These are phyloP conservation scores for Rhodotorula paludigena DNA, from an alignment of 768 basidiomycete species.

Conservation along the genomic window DNA sequence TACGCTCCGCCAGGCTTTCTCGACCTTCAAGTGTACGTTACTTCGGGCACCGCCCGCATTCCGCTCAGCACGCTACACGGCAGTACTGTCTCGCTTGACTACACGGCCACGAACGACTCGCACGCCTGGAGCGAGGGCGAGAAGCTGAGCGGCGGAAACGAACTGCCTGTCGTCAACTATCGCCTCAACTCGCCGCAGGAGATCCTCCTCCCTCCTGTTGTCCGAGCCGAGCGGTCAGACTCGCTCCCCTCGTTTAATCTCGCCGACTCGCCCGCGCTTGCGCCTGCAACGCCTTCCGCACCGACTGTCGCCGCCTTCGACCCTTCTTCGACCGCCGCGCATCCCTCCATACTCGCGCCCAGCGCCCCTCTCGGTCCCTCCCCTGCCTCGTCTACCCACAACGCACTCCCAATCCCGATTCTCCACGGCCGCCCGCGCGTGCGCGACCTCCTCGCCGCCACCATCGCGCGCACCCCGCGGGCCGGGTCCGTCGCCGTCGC, in stretches of 20 bases:
- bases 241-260: no score
- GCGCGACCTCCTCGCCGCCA: slow-evolving; percentile 6
- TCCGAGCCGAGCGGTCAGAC: not conserved
- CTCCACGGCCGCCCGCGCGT: slow-evolving; percentile 8
- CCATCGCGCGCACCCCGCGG: not conserved
- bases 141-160: not conserved
- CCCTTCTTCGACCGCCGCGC: no score
- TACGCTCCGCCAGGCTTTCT: slow-evolving; percentile 25
- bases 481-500: slow-evolving; percentile 13
- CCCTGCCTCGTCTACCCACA: not conserved
- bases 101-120: no score
- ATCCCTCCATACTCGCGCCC: not conserved
- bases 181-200: not conserved
- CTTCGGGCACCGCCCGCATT: no score
- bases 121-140: no score
- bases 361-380: not conserved
- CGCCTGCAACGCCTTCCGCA: no score
- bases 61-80: no score
- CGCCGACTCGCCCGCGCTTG: no score
- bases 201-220: not conserved
- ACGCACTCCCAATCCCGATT: not conserved
- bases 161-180: not conserved
- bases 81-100: not conserved
- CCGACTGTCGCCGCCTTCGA: no score
- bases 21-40: slow-evolving; percentile 16